A percentile compares a stretch with the other conserved stretches of the same genome.
These are phyloP conservation scores for Talaromyces funiculosus DNA, from an alignment of 2,329 filamentous ascomycete species.

Conservation along the genomic window DNA sequence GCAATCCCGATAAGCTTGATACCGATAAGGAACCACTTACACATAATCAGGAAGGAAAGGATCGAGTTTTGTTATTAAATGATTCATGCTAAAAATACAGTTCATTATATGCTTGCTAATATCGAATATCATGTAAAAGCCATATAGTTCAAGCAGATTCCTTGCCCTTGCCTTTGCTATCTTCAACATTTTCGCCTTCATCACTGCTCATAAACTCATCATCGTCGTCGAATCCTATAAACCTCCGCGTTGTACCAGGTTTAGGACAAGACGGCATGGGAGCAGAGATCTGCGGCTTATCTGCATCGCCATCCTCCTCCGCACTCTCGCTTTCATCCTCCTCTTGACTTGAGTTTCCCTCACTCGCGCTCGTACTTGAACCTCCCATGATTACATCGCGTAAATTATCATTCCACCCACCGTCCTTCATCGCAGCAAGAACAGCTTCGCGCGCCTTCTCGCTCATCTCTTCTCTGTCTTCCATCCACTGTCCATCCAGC, in stretches of 20 bases:
- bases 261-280: constrained; percentile 26
- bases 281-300: constrained; percentile 23
- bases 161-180: constrained; percentile 32
- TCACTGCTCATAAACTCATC: constrained; percentile 44
- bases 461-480: constrained; percentile 84
- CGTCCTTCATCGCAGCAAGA: constrained; percentile 64
- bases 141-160: constrained; percentile 22
- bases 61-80: no score
- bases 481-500: constrained; percentile 87
- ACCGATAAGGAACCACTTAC: neutral
- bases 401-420: constrained; percentile 40
- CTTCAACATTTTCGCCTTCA: constrained; percentile 23
- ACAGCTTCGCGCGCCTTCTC: constrained; percentile 78
- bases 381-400: constrained; percentile 31
- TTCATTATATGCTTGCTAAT: neutral
- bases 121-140: neutral
- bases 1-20: constrained; percentile 5
- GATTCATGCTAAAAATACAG: neutral
- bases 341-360: constrained; percentile 29
- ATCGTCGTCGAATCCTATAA: constrained; percentile 46
- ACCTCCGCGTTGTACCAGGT: constrained; percentile 29
- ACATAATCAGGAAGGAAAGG: no score
- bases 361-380: constrained; percentile 36
- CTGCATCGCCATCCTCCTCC: constrained; percentile 31
- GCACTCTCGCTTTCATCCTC: constrained; percentile 33